Base-by-base conservation (phyloP, 2,329 filamentous ascomycete genomes). In the Fusarium floridanum region DNA sequence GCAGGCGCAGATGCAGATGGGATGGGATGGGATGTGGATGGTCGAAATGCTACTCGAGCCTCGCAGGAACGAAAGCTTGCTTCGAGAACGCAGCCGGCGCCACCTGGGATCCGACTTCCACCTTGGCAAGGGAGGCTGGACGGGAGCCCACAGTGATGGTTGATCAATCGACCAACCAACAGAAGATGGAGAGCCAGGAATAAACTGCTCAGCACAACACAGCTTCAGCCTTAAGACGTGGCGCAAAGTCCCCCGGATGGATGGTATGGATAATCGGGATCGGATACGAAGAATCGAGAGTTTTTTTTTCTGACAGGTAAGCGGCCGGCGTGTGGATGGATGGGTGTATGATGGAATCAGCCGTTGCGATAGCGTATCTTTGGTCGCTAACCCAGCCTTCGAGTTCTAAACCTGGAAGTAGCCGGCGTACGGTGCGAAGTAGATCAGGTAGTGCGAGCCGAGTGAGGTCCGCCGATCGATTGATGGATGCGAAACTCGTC, bases 71-170 rank as follows among this genome's bases (percentile, higher is more conserved):
- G 50, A 68, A 53, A 64, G 48, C 41, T 68, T 56, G 45, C 56
- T 74, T 63, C 27, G 36, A 70, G 57, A 66, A 67, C 36, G 61
- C 50, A 63, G 66, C 17, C 61, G 43, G 57, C 60, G 66, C 69
- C 66, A 73, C 72, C 45, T 20, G 48, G 34, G 32, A 70, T 60
- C 72, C 72, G 65, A 70, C 68, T 70, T 68, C 66, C 72, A 75
- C 62, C 72, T 75, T 75, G 72, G 72, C 72, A 75, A 75, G 72
- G 72, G 66, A 75, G 63, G 27, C 16, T 64, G 56, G 50, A 57
- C 45, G 45, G 71, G 71, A 74, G 71, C 67, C 32, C 27, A 56
- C 53, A 37, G 67, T 17, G 36, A 56, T 50, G 43, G 20, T 59
- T 27, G 20, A 55, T 36, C 20, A 50, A 65, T 64, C 67, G 43